Base-by-base conservation (phyloP, 306 rosid species). In the Hylodesmum podocarpum region DNA sequence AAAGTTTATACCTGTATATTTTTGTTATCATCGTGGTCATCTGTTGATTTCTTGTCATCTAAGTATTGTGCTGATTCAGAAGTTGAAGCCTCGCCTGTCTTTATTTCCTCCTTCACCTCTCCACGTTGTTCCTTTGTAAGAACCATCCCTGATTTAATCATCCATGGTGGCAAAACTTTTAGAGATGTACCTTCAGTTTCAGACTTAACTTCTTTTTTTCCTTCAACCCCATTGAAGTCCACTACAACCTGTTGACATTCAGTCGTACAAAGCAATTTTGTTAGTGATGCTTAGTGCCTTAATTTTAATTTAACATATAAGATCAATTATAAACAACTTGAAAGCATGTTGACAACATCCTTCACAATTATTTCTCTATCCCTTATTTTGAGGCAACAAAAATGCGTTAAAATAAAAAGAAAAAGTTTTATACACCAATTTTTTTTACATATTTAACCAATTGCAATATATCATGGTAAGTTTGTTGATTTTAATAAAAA, bases 81-180 rank as follows among this genome's bases (percentile, higher is more conserved):
- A 14, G 84, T 73, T 47, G 88, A 73, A 70, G 82, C 66, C 47
- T 75, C 88, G 69, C 86, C 94, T 85, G 82, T 82, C 66, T 84
- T 91, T 21, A 81, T 59, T 76, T 91, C 91, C 78, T 80, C 84
- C 75, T 87, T 91, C 80, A 77, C 76, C 74, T 86, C 94, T 70
- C 94, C 97, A 11, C 90, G 97, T 50, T 91, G 97, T 72, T 89
- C 92, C 82, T 86, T 83, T 7, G 97, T 91, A 49, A 91, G 94
- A 81, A 81, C 89, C 97, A 91, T 91, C 72, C 97, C 92, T 84
- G 83, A 78, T 87, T 25, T 66, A 73, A 91, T 91, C 97, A 91
- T 91, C 97, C 97, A 91, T 40, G 97, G 97, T 16, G 97, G 97
- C 81, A 91, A 80, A 41, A 89, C 91, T 82, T 91, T 91, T 39